A percentile compares a stretch with the other conserved stretches of the same genome.
Evolutionary conservation across 192 early-diverging fungal species (phyloP).

Genomic region (Coemansia interrupta): DNA sequence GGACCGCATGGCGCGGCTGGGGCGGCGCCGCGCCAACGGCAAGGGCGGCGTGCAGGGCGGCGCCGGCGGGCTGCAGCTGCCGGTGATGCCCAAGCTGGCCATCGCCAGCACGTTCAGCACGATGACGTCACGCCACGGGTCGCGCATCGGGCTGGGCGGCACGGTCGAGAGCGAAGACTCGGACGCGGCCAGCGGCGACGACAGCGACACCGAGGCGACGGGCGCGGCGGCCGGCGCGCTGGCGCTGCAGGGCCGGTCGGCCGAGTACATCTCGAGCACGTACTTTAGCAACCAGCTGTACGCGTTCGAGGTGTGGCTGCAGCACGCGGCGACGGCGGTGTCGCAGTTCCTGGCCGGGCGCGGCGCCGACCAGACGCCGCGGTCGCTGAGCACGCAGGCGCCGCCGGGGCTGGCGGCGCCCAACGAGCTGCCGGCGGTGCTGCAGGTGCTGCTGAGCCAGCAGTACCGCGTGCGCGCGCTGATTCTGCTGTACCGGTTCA

Average conservation of each 20-base stretch:
- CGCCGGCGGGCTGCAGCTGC: constrained; percentile 11
- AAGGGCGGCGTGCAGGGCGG: not conserved
- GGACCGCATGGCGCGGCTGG: constrained; percentile 18
- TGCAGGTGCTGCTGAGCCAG: constrained; percentile 94
- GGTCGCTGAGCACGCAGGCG: constrained; percentile 47
- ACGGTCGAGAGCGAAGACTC: constrained; percentile 24
- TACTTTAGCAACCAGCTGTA: constrained; percentile 97
- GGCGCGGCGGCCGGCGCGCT: constrained; percentile 6
- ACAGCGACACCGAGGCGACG: constrained; percentile 26
- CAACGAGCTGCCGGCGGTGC: constrained; percentile 90
- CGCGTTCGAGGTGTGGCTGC: constrained; percentile 95
- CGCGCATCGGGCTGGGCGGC: constrained; percentile 21
- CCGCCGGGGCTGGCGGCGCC: constrained; percentile 61
- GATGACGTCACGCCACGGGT: constrained; percentile 21
- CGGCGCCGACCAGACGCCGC: constrained; percentile 37
- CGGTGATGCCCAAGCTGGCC: constrained; percentile 24
- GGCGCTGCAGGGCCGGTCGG: constrained; percentile 4
- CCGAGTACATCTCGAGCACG: constrained; percentile 59
- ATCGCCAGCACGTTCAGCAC: constrained; percentile 33
- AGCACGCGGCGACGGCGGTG: constrained; percentile 69
- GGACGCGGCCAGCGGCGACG: constrained; percentile 20
- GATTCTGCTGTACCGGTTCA: constrained; percentile 83
- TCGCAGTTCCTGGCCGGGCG: constrained; percentile 55
- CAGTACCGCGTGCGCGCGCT: constrained; percentile 89
- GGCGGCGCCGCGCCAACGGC: not conserved